Conservation (phyloP, 495 filamentous ascomycete species). For the Penicillium cataractarum region DNA sequence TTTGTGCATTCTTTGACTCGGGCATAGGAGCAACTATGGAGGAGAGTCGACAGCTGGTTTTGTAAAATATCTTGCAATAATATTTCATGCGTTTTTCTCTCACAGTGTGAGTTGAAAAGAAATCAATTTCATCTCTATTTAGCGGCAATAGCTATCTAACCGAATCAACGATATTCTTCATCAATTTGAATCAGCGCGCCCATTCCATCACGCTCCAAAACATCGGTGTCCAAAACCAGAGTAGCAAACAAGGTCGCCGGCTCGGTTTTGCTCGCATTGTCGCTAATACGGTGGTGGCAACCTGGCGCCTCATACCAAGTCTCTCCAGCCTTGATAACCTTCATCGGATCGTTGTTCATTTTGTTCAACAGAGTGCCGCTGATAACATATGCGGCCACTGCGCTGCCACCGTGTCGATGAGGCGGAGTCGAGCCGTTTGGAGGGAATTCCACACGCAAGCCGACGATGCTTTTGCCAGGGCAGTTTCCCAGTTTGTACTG, state of each 20-base stretch:
- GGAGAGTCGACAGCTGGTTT: neutral
- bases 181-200: constrained; percentile 36
- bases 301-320: constrained; percentile 48
- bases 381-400: constrained; percentile 39
- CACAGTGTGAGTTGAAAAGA: neutral
- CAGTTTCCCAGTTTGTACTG: constrained; percentile 37
- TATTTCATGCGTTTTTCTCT: neutral
- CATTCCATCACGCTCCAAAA: constrained; percentile 33
- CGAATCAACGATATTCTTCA: constrained; percentile 27
- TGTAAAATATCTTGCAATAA: neutral
- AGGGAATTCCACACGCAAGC: constrained; percentile 36
- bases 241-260: constrained; percentile 33
- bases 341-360: constrained; percentile 47
- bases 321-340: constrained; percentile 27
- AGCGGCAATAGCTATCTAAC: neutral
- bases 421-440: constrained; percentile 46
- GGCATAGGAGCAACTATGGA: neutral
- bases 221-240: constrained; percentile 39
- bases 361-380: constrained; percentile 39
- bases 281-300: constrained; percentile 47
- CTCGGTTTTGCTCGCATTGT: constrained; percentile 42
- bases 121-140: neutral
- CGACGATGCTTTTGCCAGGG: constrained; percentile 40
- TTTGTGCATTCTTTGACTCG: neutral
- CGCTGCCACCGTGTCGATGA: constrained; percentile 43